Percentiles rank a stretch among this genome's conserved stretches.
These are phyloP conservation scores for Aphanomyces stellatus DNA, from an alignment of 352 stramenopile species.

Conservation along the genomic window DNA sequence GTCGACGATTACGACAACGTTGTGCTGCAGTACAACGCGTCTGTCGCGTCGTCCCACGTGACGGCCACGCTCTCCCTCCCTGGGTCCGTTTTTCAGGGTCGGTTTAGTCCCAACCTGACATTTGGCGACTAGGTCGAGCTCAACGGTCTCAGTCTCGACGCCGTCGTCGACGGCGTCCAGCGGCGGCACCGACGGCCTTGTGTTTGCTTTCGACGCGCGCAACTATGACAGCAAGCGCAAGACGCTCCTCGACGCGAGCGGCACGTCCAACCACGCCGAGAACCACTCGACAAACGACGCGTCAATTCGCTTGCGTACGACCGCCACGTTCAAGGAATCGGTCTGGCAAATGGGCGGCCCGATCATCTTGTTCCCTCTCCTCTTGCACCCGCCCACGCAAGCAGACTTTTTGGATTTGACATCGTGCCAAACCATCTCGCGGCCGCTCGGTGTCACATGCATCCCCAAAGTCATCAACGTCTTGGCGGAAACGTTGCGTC, in stretches of 20 bases:
- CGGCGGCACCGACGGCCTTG: constrained; percentile 38
- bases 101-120: neutral
- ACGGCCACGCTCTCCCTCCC: constrained; percentile 26
- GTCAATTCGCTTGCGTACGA: constrained; percentile 45
- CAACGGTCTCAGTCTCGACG: neutral
- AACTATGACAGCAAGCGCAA: constrained; percentile 35
- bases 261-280: constrained; percentile 54
- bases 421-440: constrained; percentile 35
- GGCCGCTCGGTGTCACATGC: constrained; percentile 53
- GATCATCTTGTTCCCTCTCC: constrained; percentile 50
- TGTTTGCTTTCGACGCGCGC: constrained; percentile 56
- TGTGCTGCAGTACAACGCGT: constrained; percentile 71
- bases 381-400: constrained; percentile 31
- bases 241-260: constrained; percentile 57
- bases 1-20: constrained; percentile 65
- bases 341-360: constrained; percentile 56
- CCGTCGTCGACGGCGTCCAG: constrained; percentile 9
- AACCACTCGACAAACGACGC: constrained; percentile 32
- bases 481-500: constrained; percentile 77
- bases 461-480: constrained; percentile 69
- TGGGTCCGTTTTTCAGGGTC: constrained; percentile 1
- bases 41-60: constrained; percentile 57
- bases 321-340: constrained; percentile 62
- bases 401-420: neutral
- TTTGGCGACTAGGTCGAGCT: neutral